These are phyloP conservation scores for Linnemannia elongata DNA, from an alignment of 192 early-diverging fungal species.

Conservation along the genomic window DNA sequence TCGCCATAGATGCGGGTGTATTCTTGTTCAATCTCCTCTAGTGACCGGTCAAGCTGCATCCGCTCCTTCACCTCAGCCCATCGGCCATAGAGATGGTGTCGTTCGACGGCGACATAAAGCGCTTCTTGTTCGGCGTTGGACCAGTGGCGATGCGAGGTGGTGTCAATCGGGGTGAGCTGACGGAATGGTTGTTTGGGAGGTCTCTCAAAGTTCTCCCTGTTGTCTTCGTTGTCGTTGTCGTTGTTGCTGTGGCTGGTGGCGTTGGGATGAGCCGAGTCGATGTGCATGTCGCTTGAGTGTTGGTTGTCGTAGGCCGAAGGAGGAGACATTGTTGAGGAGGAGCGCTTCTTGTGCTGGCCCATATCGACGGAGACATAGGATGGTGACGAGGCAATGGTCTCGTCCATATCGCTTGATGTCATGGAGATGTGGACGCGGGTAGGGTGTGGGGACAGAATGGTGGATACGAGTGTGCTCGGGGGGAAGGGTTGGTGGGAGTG, in stretches of 20 bases:
- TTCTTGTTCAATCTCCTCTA: slow-evolving; percentile 44
- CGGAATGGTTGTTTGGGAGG: slow-evolving; percentile 17
- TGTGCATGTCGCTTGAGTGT: neutral
- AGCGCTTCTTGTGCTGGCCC: slow-evolving; percentile 32
- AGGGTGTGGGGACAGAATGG: neutral
- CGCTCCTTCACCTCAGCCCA: slow-evolving; percentile 35
- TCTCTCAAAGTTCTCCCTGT: neutral
- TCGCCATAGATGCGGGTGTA: slow-evolving; percentile 53
- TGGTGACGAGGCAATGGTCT: slow-evolving; percentile 20
- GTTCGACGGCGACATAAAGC: slow-evolving; percentile 41
- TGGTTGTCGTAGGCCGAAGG: slow-evolving; percentile 3
- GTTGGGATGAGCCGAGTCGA: neutral
- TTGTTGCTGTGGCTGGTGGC: neutral
- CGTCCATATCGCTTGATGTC: slow-evolving; percentile 45
- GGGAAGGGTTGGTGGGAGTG: neutral
- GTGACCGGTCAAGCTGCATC: slow-evolving; percentile 32
- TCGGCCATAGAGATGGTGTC: slow-evolving; percentile 38
- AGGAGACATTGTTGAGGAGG: slow-evolving; percentile 41
- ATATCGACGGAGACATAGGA: slow-evolving; percentile 11
- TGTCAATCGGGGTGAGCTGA: slow-evolving; percentile 2
- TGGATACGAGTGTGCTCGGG: neutral
- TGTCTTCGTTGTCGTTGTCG: neutral
- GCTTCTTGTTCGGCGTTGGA: slow-evolving; percentile 42
- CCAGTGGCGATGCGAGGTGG: slow-evolving; percentile 21
- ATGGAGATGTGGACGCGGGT: slow-evolving; percentile 14